Base-by-base conservation (phyloP, 306 rosid genomes). In the Citrullus amarus region DNA sequence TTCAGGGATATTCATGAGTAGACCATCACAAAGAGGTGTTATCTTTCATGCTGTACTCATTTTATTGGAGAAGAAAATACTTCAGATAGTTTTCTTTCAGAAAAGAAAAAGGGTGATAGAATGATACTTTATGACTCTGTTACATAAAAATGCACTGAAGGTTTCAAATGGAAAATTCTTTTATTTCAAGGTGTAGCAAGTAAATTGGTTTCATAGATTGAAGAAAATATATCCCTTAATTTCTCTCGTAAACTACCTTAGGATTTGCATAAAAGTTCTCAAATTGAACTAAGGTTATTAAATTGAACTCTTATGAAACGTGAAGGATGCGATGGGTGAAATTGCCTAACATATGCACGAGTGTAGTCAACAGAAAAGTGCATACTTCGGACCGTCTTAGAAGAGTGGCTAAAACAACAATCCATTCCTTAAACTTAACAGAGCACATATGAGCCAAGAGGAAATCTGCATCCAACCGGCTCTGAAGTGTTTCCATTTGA, bases 351-450 rank as follows among this genome's bases (percentile, higher is more conserved):
- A 48, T 25, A 28, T 1, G 48, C n/a, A 9, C 38, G 14, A 72
- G 8, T 28, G 43, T 50, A 50, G 56, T 71, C 6, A 50, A 48
- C 44, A 72, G 60, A 25, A 72, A 48, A 39, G 60, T 72, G 28
- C 77, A 1, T 88, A 92, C 97, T 95, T 95, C 97, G 11, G 97
- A 87, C 34, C 93, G 93, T 77, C 99, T 89, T 78, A 95, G 84
- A 48, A 95, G 96, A 44, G 99, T 95, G 30, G 97, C 99, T 72
- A 92, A 86, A 79, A 92, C 99, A 78, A 92, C 99, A 84, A 95
- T 95, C 99, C 99, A 95, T 86, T 95, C 97, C 86, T 92, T 92
- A 79, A 95, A 95, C 86, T 92, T 95, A 81, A 95, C 97, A 16
- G 96, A 92, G 86, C 99, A 92, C 99, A 95, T 91, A 70, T 91